These are phyloP conservation scores for Pseudonitzschia multiseries DNA, from an alignment of 108 stramenopile species.

Conservation along the genomic window DNA sequence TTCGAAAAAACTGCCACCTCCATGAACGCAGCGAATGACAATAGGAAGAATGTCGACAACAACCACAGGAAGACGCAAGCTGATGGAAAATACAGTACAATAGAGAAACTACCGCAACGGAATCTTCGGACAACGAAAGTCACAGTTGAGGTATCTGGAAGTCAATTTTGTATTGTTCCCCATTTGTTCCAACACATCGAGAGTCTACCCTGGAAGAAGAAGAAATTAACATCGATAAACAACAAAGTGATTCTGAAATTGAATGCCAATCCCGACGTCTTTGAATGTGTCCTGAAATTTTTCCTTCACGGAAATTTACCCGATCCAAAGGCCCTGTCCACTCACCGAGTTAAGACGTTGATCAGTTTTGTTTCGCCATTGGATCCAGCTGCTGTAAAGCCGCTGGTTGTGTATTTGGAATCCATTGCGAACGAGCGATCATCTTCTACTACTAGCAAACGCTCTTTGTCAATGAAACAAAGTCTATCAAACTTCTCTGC, in stretches of 20 bases:
- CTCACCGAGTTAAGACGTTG: not conserved
- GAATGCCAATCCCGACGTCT: constrained; percentile 22
- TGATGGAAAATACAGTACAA: not conserved
- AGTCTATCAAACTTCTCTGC: not conserved
- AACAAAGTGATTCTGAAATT: not conserved
- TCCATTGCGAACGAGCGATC: not conserved
- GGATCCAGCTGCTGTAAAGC: not conserved
- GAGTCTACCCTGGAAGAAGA: constrained; percentile 15
- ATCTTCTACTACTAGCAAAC: not conserved
- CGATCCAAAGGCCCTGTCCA: not conserved
- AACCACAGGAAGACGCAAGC: too few species aligned
- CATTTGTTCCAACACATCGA: constrained; percentile 21
- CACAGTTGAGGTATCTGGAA: constrained; percentile 25
- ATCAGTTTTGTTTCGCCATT: constrained; percentile 12
- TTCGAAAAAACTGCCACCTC: not conserved
- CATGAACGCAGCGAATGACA: not conserved
- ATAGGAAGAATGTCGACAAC: not conserved
- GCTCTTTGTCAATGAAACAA: not conserved
- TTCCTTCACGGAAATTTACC: constrained; percentile 13
- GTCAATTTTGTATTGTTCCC: constrained; percentile 27
- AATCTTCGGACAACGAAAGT: not conserved
- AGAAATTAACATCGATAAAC: not conserved
- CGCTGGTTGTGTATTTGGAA: not conserved
- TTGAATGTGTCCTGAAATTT: constrained; percentile 26
- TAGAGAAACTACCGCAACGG: not conserved